phyloP scores from a whole-genome alignment of 2,329 filamentous ascomycete species.

The Salinomyces thailandicus region DNA sequence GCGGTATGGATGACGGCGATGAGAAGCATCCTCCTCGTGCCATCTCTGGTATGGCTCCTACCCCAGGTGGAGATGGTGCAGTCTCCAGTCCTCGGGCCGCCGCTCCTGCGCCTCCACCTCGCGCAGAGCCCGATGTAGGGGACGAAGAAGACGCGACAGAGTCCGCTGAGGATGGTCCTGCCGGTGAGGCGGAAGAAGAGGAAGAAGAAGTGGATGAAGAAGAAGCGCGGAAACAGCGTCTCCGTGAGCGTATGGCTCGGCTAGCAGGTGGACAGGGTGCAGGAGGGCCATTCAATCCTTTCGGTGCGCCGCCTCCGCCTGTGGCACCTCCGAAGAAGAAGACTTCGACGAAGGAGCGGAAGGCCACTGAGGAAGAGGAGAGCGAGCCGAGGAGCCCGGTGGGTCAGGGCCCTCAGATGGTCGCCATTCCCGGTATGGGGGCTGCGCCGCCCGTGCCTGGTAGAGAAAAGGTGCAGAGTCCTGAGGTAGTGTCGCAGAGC shows the following conservation, averaged over 20 bases:
- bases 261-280: conserved; percentile 71
- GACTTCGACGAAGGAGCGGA: conserved; percentile 32
- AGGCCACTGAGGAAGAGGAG: conserved; percentile 26
- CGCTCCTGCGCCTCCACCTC: conserved; percentile 10
- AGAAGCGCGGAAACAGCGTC: conserved; percentile 69
- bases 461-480: conserved; percentile 44
- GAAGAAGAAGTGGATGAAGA: conserved; percentile 85
- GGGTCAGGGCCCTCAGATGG: conserved; percentile 29
- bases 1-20: conserved; percentile 58
- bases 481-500: no score
- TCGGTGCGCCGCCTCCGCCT: conserved; percentile 22
- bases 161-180: background rate
- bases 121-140: conserved; percentile 29
- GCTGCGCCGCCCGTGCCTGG: conserved; percentile 37
- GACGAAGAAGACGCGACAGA: conserved; percentile 40
- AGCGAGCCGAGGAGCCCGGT: conserved; percentile 12
- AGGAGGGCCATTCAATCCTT: conserved; percentile 29
- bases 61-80: conserved; percentile 22
- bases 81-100: conserved; percentile 33
- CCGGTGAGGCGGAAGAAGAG: conserved; percentile 55
- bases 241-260: conserved; percentile 92
- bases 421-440: conserved; percentile 39
- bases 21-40: conserved; percentile 37
- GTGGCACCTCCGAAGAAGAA: conserved; percentile 34
- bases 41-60: conserved; percentile 12